phyloP scores from a whole-genome alignment of 1,284 basidiomycete genomes.

The Violaceomyces palustris region DNA sequence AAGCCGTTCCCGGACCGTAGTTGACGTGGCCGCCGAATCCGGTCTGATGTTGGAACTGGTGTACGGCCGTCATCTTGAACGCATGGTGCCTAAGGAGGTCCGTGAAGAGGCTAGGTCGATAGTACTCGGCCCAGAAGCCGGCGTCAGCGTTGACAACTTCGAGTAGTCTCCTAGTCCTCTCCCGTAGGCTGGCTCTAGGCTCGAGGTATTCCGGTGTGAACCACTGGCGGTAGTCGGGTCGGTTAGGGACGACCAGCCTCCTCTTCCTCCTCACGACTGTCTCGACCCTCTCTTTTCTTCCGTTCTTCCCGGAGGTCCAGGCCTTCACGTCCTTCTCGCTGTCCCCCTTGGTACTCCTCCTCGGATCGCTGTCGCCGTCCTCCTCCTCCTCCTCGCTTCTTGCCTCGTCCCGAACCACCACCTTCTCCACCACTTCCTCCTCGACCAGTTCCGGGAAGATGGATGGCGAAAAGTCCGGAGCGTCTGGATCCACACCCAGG shows the following conservation, averaged over 20 bases:
- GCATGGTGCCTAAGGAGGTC: slow-evolving; percentile 50
- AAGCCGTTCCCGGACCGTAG: slow-evolving; percentile 12
- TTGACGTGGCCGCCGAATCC: slow-evolving; percentile 8
- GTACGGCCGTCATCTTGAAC: slow-evolving; percentile 52
- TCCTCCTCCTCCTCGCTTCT: no score
- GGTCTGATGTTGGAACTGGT: slow-evolving; percentile 24
- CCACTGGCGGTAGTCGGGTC: slow-evolving; percentile 39
- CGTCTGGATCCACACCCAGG: slow-evolving; percentile 64
- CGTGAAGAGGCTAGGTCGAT: slow-evolving; percentile 49
- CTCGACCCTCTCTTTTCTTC: not conserved
- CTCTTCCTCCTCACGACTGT: not conserved
- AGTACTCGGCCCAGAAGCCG: slow-evolving; percentile 51
- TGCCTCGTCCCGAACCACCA: slow-evolving; percentile 1
- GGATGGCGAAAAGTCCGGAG: slow-evolving; percentile 17
- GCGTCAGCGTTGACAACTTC: slow-evolving; percentile 38
- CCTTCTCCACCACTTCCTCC: no score
- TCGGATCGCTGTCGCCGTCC: not conserved
- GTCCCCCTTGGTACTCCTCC: not conserved
- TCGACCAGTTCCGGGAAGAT: slow-evolving; percentile 18
- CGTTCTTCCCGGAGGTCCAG: not conserved
- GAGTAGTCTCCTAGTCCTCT: slow-evolving; percentile 25
- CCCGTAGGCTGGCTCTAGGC: slow-evolving; percentile 12
- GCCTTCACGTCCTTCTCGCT: not conserved
- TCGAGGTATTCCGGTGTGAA: slow-evolving; percentile 31
- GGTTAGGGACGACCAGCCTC: slow-evolving; percentile 9